Conservation (phyloP, 495 filamentous ascomycete species). For the Trichoderma gamsii region DNA sequence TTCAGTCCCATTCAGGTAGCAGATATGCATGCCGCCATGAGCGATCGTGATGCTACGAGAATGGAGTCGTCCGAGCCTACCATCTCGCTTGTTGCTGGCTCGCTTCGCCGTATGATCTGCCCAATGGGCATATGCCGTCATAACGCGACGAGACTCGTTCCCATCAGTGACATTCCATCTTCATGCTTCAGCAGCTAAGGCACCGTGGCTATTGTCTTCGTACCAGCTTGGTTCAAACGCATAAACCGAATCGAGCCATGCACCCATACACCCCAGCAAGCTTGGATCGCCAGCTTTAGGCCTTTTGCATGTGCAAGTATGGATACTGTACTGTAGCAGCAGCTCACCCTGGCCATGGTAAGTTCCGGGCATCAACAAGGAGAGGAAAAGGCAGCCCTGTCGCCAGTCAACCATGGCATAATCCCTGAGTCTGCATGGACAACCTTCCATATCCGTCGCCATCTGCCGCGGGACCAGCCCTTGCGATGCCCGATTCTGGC, state of each 20-base stretch:
- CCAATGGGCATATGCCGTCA: not conserved
- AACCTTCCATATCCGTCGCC: slow-evolving; percentile 6
- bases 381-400: slow-evolving; percentile 1
- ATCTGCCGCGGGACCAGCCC: not conserved
- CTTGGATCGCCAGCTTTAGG: not conserved
- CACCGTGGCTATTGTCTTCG: too few relatives aligned
- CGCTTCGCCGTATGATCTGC: not conserved
- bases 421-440: not conserved
- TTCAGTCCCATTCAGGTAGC: too few relatives aligned
- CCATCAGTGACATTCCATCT: not conserved
- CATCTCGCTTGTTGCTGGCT: not conserved
- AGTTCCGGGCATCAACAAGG: slow-evolving; percentile 5
- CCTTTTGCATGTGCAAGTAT: not conserved
- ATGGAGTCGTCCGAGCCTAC: not conserved
- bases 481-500: not conserved
- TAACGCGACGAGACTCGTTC: not conserved
- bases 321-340: too few relatives aligned
- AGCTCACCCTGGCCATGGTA: not conserved
- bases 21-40: not conserved
- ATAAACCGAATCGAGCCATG: not conserved
- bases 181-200: not conserved
- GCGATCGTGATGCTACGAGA: too few relatives aligned
- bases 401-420: not conserved
- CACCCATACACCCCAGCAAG: not conserved
- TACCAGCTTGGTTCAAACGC: not conserved